These are phyloP conservation scores for Pythium aquatile DNA, from an alignment of 352 stramenopile species.

Conservation along the genomic window DNA sequence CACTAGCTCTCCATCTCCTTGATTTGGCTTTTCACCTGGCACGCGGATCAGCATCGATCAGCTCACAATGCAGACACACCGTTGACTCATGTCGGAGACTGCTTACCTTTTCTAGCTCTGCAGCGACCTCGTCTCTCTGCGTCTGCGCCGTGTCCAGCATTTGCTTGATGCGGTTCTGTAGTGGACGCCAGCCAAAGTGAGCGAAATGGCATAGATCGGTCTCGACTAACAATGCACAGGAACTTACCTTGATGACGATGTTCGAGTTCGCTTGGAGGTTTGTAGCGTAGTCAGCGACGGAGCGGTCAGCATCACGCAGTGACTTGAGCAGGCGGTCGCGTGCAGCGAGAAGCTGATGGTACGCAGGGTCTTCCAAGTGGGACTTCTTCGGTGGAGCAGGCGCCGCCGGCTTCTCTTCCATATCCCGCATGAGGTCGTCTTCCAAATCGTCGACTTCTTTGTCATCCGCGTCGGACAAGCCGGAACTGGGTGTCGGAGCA, in stretches of 20 bases:
- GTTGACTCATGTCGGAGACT: not conserved
- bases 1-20: conserved; percentile 21
- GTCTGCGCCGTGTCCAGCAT: conserved; percentile 68
- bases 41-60: not conserved
- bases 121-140: conserved; percentile 48
- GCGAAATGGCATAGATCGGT: not conserved
- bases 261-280: conserved; percentile 79
- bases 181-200: not conserved
- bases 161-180: conserved; percentile 80
- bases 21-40: conserved; percentile 34
- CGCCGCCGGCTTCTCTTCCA: conserved; percentile 58
- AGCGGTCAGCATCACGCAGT: conserved; percentile 60
- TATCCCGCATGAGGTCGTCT: conserved; percentile 66
- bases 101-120: conserved; percentile 51
- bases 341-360: conserved; percentile 61
- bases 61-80: not conserved
- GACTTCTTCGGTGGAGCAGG: conserved; percentile 21
- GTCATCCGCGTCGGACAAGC: conserved; percentile 48
- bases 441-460: conserved; percentile 80
- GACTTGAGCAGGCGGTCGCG: conserved; percentile 68
- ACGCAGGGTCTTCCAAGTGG: conserved; percentile 64
- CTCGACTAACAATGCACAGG: not conserved
- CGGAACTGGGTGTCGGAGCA: conserved; percentile 50
- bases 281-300: conserved; percentile 57
- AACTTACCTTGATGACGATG: conserved; percentile 75